Evolutionary conservation across 108 stramenopile genomes (phyloP), one percentile per base, ranked within the genome.

Genomic region (Cylindrotheca closterium): DNA sequence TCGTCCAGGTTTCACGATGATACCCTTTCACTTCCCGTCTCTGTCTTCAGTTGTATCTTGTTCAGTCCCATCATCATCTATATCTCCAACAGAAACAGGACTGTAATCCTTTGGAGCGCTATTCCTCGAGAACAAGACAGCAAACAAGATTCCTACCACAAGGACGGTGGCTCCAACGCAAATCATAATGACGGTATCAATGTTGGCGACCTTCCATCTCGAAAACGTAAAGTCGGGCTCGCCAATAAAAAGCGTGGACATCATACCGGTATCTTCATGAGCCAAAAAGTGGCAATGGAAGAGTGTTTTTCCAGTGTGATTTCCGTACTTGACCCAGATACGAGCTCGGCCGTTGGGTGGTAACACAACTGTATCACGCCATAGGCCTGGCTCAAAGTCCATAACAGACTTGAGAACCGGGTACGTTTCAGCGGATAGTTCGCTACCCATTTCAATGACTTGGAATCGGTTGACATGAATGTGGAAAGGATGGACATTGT

Each of bases 201-300:
- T 42, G 15, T 42, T 42, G 10, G 7, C 37, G 15, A 10, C 15
- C 55, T 56, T 55, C 42, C 30, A 49, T 27, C 55, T 60, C 31
- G 37, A 42, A 7, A 68, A 67, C 0, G 70, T 32, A 0, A 24
- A 60, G 45, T 75, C 65, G 0, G 58, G 58, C 15, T 49, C n/a
- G 26, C 75, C 79, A 48, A 75, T 75, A 30, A 80, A 76, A 1
- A 80, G 37, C 8, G 79, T 76, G 0, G 74, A 45, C 74, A 82
- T 82, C 81, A 82, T 82, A 2, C 81, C 81, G 7, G 77, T 78
- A 63, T 82, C 81, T 67, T 82, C 81, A 46, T 82, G 81, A 21
- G 77, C 77, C 34, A 82, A 51, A 56, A 82, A 82, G 68, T 82
- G 77, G 51, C 81, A 82, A 58, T 81, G 80, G 55, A 73, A 58